Evolutionary conservation across 768 basidiomycete genomes (phyloP), one percentile per base, ranked within the genome.

Genomic region (Gymnopilus junonius): DNA sequence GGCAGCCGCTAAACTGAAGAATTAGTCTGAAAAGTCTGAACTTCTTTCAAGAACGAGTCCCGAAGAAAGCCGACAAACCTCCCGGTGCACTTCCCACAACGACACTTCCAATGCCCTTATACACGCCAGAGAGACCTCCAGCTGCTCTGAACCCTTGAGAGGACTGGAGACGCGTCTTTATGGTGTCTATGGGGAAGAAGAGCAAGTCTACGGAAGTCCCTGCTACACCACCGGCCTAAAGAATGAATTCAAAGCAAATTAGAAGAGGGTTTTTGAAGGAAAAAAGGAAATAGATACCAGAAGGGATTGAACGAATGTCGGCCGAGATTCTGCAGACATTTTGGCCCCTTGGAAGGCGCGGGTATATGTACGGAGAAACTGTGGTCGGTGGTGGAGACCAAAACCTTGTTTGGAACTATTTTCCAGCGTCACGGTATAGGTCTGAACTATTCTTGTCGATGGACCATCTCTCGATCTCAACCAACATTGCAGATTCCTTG

Each of bases 111-210:
- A 99, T 80, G 8, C 97, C 97, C 67, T 92, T 91, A 78, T 99
- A 99, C 6, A 99, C 85, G 8, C 94, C 95, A 55, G 77, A 86
- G 75, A 98, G 93, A 0, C 95, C 97, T 15, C 97, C 97, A 2
- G 94, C 89, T 29, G 80, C 79, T 46, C 86, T 73, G 74, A 99
- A 98, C 17, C 97, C 97, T 70, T 93, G 89, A 2, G 87, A 74
- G 6, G 95, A 91, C 70, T 99, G 97, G 34, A 97, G 83, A 51
- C 97, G 90, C 39, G 97, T 99, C 78, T 99, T 99, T 73, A 99
- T 77, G 0, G 97, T 97, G 78, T 99, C 97, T 61, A 99, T 88
- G 1, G 97, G 97, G 75, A 95, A 99, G 80, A 99, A 96, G 21
- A 97, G 84, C 46, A 98, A 84, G 77, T 99, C 97, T 17, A 98